Base-by-base conservation (phyloP, 768 basidiomycete species). In the Hemileccinum impolitum region DNA sequence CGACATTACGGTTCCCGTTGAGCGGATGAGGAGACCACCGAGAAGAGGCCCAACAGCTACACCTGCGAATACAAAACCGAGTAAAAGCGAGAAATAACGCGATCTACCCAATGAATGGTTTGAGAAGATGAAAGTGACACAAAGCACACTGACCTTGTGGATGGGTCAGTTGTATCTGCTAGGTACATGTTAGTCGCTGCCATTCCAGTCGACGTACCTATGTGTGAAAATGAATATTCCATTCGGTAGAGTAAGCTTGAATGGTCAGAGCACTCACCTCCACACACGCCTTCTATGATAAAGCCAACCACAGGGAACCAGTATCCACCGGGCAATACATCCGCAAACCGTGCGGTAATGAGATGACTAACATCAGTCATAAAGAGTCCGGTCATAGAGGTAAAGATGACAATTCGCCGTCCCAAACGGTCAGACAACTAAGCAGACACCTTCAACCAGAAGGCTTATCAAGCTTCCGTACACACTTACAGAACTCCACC, bases 401-500 rank as follows among this genome's bases (percentile, higher is more conserved):
- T 68, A 8, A 80, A 72, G 69, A 95, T 68, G 47, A 89, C 74
- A 21, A 64, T 70, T 0, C 76, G 82, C 37, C 93, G 81, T 11
- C 93, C 93, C 61, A 78, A 68, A 14, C 87, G 76, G 68, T 96
- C 93, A 6, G 88, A 90, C 38, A 85, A 75, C 82, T 90, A 35
- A 21, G 28, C 9, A 18, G 21, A 46, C n/a, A 34, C 3, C 11
- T 6, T 55, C 37, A 51, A 45, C 14, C 8, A 13, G 38, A 34
- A 12, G 25, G 10, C 3, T 19, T 36, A 18, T 15, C 18, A 8
- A 25, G 19, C 8, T n/a, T 35, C 43, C 39, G 15, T 26, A 50
- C 30, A 42, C 48, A 73, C 84, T 65, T 66, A 87, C 86, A 45
- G 84, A 76, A 47, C 87, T 86, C 93, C 93, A 95, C 80, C 84